Evolutionary conservation across 768 basidiomycete genomes (phyloP), one percentile per base, ranked within the genome.

Genomic region (Boletus speciosus): DNA sequence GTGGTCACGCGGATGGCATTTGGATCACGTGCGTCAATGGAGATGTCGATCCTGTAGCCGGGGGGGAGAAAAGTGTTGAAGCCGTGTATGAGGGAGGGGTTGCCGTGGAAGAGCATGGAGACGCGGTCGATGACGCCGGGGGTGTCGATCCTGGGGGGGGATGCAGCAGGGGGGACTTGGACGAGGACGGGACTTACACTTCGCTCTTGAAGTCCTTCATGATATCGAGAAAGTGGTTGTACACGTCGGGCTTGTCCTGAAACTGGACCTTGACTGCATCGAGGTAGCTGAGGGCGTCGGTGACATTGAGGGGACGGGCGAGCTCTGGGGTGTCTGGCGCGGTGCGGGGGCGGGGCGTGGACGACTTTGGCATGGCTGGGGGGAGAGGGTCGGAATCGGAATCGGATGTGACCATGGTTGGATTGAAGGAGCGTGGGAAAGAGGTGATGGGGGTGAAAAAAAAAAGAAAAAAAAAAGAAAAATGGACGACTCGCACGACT

Each of bases 131-230:
- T 98, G 66, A 98, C 95, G 49, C 94, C 94, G 9, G 95, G 95
- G 0, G 95, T 98, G 74, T 98, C 95, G 70, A 98, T 96, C 52
- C 94, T 96, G 74, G 36, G 29, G 32, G 23, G 27, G 38, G 61
- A 45, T 54, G 55, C 61, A 47, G 48, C 54, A 35, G 56, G 47
- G 10, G 14, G 38, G 42, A n/a, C 6, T 29, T 4, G 31, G 36
- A 27, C 19, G 37, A 1, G 23, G n/a, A 38, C 2, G 19, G 12
- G 31, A 81, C 91, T 75, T 71, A 93, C 90, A 75, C 77, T 74
- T 96, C 92, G 65, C 93, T 92, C 76, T 99, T 99, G 73, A 99
- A 99, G 69, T 98, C 95, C 77, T 98, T 98, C 97, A 97, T 97
- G 67, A 97, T 95, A 70, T 96, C 93, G 71, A 95, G 72, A 67